Evolutionary conservation across 805 yeast genomes (phyloP).

Genomic region (Ogataea methanolica): DNA sequence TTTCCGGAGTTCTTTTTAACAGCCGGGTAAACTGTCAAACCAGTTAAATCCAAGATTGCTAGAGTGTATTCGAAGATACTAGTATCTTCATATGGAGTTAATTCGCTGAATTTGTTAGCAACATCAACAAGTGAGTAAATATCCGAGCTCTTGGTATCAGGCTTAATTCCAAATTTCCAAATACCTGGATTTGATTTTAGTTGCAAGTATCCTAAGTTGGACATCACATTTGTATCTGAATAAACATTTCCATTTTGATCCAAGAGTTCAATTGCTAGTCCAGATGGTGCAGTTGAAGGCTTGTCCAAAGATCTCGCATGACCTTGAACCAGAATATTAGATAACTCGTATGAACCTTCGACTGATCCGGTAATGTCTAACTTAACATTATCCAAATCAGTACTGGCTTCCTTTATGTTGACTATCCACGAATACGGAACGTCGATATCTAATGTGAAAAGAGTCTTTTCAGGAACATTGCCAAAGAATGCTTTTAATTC

Average conservation of each 20-base stretch:
- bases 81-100: background rate
- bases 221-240: slow-evolving; percentile 68
- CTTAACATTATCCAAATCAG: slow-evolving; percentile 63
- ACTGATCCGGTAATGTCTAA: slow-evolving; percentile 38
- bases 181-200: slow-evolving; percentile 68
- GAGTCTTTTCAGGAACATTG: slow-evolving; percentile 45
- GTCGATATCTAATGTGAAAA: slow-evolving; percentile 54
- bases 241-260: slow-evolving; percentile 15
- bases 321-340: slow-evolving; percentile 65
- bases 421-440: slow-evolving; percentile 69
- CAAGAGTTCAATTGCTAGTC: slow-evolving; percentile 42
- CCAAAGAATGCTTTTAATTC: slow-evolving; percentile 32
- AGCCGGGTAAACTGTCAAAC: slow-evolving; percentile 41
- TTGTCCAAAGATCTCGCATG: slow-evolving; percentile 46
- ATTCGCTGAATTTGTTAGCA: slow-evolving; percentile 14
- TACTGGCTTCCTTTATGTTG: slow-evolving; percentile 41
- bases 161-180: slow-evolving; percentile 50
- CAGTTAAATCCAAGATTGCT: slow-evolving; percentile 39
- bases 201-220: slow-evolving; percentile 80
- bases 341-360: slow-evolving; percentile 45
- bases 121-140: slow-evolving; percentile 37
- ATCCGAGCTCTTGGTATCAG: slow-evolving; percentile 35
- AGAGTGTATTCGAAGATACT: slow-evolving; percentile 19
- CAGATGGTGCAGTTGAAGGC: slow-evolving; percentile 38
- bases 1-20: slow-evolving; percentile 34